Base-by-base conservation (phyloP, 2,329 filamentous ascomycete genomes). In the Aureobasidium uvarum region DNA sequence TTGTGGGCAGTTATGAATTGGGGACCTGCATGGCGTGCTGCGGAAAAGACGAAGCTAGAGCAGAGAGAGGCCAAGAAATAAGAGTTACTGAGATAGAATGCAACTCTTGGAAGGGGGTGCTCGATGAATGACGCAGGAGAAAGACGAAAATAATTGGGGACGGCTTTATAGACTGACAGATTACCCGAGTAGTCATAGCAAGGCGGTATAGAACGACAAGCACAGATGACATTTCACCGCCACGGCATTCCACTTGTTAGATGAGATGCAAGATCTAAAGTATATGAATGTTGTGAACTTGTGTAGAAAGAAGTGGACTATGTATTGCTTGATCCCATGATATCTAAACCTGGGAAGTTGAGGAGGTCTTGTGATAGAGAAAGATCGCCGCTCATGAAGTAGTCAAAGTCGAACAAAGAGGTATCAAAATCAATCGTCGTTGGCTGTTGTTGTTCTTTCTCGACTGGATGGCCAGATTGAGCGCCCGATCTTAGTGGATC, bases 21-120 rank as follows among this genome's bases (percentile, higher is more conserved):
- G 66, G 80, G 80, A 0, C 78, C 78, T 0, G 63, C 68, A 48
- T 82, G 80, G 80, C 72, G 80, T 45, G 77, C 80, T 65, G 72
- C 75, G 65, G 73, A 78, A 59, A 62, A 41, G n/a, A 2, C n/a
- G n/a, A 52, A 52, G 16, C 5, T 18, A 16, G 58, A 62, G 73
- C 76, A 45, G 28, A 75, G 28, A 72, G 68, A 56, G 20, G 33
- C 0, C 2, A 39, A 23, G 28, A 59, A 46, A 25, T 59, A 18
- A 56, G 8, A n/a, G n/a, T 3, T 16, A 18, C 18, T 36, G 28
- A 23, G 48, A 25, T 28, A 36, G 10, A 13, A 11, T 13, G 10
- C 33, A 36, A 13, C 33, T 13, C 13, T 4, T 36, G 33, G 33
- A 13, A 36, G 33, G 11, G 10, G 3, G 10, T 2, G 33, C 11